Evolutionary conservation across 2,329 filamentous ascomycete species (phyloP), one percentile per base, ranked within the genome.

Genomic region (Phyllosticta citriasiana): DNA sequence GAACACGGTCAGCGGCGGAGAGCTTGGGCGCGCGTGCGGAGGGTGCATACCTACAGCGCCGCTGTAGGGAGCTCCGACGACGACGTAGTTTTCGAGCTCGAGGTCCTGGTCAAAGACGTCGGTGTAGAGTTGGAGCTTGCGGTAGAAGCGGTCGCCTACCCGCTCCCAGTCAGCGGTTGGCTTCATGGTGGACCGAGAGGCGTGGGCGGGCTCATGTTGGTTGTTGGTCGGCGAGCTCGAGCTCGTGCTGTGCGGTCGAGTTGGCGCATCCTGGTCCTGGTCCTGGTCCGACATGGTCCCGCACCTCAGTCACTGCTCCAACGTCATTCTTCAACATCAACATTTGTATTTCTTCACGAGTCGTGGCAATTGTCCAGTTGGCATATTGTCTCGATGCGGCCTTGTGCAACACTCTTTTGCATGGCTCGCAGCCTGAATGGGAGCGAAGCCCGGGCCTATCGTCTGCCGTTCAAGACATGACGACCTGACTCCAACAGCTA

Each of bases 111-210:
- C 91, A 74, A 97, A 99, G 66, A 97, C 84, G 66, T 87, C 88
- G 64, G 91, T 92, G 80, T 97, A 99, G 64, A 96, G 84, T 75
- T 93, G 89, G 62, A 89, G 87, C 79, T 96, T 97, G 74, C 93
- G 89, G 79, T 97, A 99, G 81, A 95, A 97, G 70, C 85, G 88
- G 76, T 95, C 89, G 72, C 91, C 94, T 66, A 97, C 85, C 75
- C 85, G 88, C 80, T 96, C 91, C 94, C 94, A 99, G 75, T 93
- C 90, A 69, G 90, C 88, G 68, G 90, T 90, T 70, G 92, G 83
- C 70, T 85, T 86, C 60, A 62, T 62, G 51, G 60, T 30, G 55
- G 30, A 52, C 16, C n/a, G 4, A 55, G 55, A 52, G 19, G 33
- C 26, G 51, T 33, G 50, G 33, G 50, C 5, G 27, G 14, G 55